A percentile compares a stretch with the other conserved stretches of the same genome.
These are phyloP conservation scores for Blepharisma stoltei DNA, from an alignment of 73 alveolate species.

Conservation along the genomic window DNA sequence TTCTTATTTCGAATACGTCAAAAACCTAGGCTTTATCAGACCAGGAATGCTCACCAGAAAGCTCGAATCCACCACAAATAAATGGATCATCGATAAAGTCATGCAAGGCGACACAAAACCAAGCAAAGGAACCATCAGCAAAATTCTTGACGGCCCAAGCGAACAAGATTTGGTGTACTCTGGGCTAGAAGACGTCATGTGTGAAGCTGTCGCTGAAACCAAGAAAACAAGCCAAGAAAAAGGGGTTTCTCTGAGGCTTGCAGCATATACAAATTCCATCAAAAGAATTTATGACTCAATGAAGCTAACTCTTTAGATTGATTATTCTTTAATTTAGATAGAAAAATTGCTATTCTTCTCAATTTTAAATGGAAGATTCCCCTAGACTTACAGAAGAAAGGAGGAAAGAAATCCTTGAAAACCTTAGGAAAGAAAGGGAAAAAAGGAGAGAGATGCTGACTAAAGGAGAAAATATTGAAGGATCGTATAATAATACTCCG, in stretches of 20 bases:
- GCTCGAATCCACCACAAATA: slow-evolving; percentile 5
- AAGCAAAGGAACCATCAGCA: slow-evolving; percentile 36
- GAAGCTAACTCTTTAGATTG: neutral
- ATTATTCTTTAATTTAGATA: too few relatives aligned
- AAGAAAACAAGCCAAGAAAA: slow-evolving; percentile 38
- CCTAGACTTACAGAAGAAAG: slow-evolving; percentile 54
- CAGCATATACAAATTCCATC: slow-evolving; percentile 71
- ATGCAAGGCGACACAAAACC: slow-evolving; percentile 23
- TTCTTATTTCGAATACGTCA: slow-evolving; percentile 84
- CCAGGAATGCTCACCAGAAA: slow-evolving; percentile 79
- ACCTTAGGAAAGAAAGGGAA: slow-evolving; percentile 47
- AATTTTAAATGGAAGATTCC: slow-evolving; percentile 52
- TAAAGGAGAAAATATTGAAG: slow-evolving; percentile 43
- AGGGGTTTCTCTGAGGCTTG: slow-evolving; percentile 72
- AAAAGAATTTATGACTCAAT: slow-evolving; percentile 47
- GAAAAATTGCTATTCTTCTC: slow-evolving; percentile 16
- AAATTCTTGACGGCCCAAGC: slow-evolving; percentile 33
- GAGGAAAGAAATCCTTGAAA: slow-evolving; percentile 38
- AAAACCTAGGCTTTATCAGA: slow-evolving; percentile 70
- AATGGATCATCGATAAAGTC: slow-evolving; percentile 27
- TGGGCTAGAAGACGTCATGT: slow-evolving; percentile 87
- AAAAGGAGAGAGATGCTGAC: slow-evolving; percentile 51
- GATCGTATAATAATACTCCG: neutral
- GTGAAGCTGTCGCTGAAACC: slow-evolving; percentile 54
- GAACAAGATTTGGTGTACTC: slow-evolving; percentile 80